A percentile compares a stretch with the other conserved stretches of the same genome.
phyloP scores from a whole-genome alignment of 371 early-diverging fungal species.

The Rhizopus delemar region DNA sequence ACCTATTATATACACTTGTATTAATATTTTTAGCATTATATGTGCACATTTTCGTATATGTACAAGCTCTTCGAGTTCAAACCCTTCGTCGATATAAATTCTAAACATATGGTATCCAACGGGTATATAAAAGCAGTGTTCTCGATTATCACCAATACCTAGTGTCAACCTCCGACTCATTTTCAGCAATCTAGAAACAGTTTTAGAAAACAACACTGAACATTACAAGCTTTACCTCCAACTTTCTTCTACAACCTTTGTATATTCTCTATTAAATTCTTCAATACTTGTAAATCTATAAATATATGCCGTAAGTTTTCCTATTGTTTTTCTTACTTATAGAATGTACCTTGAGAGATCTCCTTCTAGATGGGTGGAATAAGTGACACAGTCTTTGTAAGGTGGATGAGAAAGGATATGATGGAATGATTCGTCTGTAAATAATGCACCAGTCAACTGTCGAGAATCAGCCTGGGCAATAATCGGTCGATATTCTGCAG shows the following conservation, averaged over 20 bases:
- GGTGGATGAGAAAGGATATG: constrained; percentile 92
- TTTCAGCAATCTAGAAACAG: constrained; percentile 63
- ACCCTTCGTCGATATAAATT: constrained; percentile 80
- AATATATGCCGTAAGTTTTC: not conserved
- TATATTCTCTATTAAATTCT: constrained; percentile 81
- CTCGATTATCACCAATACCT: constrained; percentile 91
- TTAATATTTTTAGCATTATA: no score
- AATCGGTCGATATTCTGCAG: constrained; percentile 80
- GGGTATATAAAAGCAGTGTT: constrained; percentile 86
- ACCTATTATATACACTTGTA: constrained; percentile 41
- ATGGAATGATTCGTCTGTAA: constrained; percentile 72
- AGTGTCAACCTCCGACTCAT: constrained; percentile 74
- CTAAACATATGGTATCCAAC: constrained; percentile 82
- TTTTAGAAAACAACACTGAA: not conserved
- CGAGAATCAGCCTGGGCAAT: constrained; percentile 82
- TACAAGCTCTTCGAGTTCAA: constrained; percentile 85
- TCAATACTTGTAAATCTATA: constrained; percentile 69
- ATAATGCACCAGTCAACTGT: constrained; percentile 56
- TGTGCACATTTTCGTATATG: not conserved
- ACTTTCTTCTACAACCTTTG: constrained; percentile 69
- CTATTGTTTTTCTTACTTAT: not conserved
- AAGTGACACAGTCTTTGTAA: constrained; percentile 90
- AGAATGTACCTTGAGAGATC: constrained; percentile 68
- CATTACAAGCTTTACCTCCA: constrained; percentile 53
- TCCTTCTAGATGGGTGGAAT: constrained; percentile 75